These are phyloP conservation scores for Rosellinia necatrix DNA, from an alignment of 2,329 filamentous ascomycete species.

Conservation along the genomic window DNA sequence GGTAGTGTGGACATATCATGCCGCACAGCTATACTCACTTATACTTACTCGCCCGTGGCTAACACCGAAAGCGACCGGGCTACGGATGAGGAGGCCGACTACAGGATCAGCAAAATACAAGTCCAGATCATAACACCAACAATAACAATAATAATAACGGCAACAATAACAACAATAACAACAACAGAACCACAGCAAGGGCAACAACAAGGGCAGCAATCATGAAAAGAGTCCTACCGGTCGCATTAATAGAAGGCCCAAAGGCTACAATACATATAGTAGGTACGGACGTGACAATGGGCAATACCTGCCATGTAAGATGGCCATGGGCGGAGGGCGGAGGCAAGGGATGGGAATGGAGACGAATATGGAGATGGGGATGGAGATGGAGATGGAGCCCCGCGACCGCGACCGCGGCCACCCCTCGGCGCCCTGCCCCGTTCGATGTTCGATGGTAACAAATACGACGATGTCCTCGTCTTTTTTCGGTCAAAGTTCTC, in stretches of 20 bases:
- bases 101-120: too few relatives aligned
- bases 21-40: slow-evolving; percentile 2
- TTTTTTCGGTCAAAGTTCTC: slow-evolving; percentile 34
- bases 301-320: too few relatives aligned
- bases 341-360: too few relatives aligned
- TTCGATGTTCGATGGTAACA: slow-evolving; percentile 31
- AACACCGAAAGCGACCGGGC: too few relatives aligned
- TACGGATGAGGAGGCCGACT: too few relatives aligned
- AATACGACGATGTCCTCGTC: slow-evolving; percentile 33
- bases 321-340: too few relatives aligned
- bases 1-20: neutral
- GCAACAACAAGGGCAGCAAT: neutral
- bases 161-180: neutral
- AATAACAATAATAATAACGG: neutral
- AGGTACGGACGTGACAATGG: too few relatives aligned
- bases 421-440: slow-evolving; percentile 29
- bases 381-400: slow-evolving; percentile 13
- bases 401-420: too few relatives aligned
- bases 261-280: neutral
- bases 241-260: slow-evolving; percentile 1
- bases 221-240: slow-evolving; percentile 3
- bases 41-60: neutral
- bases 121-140: too few relatives aligned
- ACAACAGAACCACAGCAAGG: neutral
- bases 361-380: slow-evolving; percentile 10